phyloP scores from a whole-genome alignment of 257 asterid species.

The Orobanche coerulescens region DNA sequence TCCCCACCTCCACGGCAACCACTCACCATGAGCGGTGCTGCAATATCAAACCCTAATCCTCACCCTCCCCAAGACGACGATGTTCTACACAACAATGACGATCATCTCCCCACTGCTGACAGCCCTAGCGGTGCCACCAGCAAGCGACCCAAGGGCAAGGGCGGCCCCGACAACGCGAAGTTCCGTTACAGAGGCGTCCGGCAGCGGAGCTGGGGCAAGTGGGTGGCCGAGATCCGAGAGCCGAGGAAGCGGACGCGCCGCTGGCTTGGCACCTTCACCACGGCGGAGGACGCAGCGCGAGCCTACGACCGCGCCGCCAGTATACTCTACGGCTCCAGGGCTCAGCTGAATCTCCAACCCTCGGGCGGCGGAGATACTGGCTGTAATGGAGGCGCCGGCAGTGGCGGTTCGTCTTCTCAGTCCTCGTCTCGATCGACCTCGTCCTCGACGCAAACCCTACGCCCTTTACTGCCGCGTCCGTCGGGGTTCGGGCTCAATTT shows the following conservation, averaged over 20 bases:
- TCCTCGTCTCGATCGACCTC: slow-evolving; percentile 32
- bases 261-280: slow-evolving; percentile 83
- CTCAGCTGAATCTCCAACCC: slow-evolving; percentile 75
- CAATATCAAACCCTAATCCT: slow-evolving; percentile 32
- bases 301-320: slow-evolving; percentile 94
- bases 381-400: no score
- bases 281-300: slow-evolving; percentile 96
- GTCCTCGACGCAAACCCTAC: slow-evolving; percentile 52
- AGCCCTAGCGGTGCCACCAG: slow-evolving; percentile 12
- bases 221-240: slow-evolving; percentile 98
- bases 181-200: slow-evolving; percentile 74
- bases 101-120: no score
- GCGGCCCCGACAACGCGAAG: slow-evolving; percentile 82
- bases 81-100: no score
- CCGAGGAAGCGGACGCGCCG: slow-evolving; percentile 65
- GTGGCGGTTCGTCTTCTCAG: slow-evolving; percentile 26
- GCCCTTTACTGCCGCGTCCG: slow-evolving; percentile 75
- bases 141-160: slow-evolving; percentile 36
- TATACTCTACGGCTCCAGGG: slow-evolving; percentile 62
- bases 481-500: slow-evolving; percentile 43
- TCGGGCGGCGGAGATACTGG: slow-evolving; percentile 24
- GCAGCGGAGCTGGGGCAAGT: slow-evolving; percentile 96
- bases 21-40: slow-evolving; percentile 60
- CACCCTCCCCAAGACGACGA: slow-evolving; percentile 25
- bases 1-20: slow-evolving; percentile 25